Base-by-base conservation (phyloP, 495 filamentous ascomycete genomes). In the Amorphotheca resinae region DNA sequence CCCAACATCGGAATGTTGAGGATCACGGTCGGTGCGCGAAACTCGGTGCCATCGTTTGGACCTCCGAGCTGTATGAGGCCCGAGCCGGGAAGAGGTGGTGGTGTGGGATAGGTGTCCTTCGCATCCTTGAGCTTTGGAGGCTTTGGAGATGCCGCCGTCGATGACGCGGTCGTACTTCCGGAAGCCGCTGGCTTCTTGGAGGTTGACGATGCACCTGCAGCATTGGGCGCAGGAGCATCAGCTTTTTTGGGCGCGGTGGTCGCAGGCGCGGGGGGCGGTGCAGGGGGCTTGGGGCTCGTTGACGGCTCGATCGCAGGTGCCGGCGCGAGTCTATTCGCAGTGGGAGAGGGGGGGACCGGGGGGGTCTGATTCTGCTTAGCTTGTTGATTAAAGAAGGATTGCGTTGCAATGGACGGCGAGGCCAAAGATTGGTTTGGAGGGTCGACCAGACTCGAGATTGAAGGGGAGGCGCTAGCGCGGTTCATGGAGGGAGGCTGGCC, bases 361-460 rank as follows among this genome's bases (percentile, higher is more conserved):
- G 40, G 38, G 8, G 38, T 40, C 8, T 52, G 48, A 39, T 55
- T 49, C 22, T 59, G 59, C 26, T 51, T 5, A 5, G 5, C 36
- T n/a, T 49, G 52, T 32, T 56, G 54, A 17, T 50, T 48, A 40
- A 64, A 68, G 41, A 65, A 63, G 3, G 63, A 59, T 36, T 68
- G 64, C 0, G 65, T 56, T 4, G 68, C 43, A 44, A 52, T 59
- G 20, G 62, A 56, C 16, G 65, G 65, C 2, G 72, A 69, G 17
- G 67, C 60, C 25, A 66, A 59, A 38, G 64, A 60, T 42, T 62
- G 57, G 9, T 57, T 59, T 9, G 82, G 76, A 6, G 84, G 84
- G 47, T 95, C 87, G 31, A 94, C 87, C 26, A 94, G 70, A 58
- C 84, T 91, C 15, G 85, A 78, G 47, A 95, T 94, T 0, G 87